Evolutionary conservation across 2,329 filamentous ascomycete genomes (phyloP).

Genomic region (Aspergillus sp.): DNA sequence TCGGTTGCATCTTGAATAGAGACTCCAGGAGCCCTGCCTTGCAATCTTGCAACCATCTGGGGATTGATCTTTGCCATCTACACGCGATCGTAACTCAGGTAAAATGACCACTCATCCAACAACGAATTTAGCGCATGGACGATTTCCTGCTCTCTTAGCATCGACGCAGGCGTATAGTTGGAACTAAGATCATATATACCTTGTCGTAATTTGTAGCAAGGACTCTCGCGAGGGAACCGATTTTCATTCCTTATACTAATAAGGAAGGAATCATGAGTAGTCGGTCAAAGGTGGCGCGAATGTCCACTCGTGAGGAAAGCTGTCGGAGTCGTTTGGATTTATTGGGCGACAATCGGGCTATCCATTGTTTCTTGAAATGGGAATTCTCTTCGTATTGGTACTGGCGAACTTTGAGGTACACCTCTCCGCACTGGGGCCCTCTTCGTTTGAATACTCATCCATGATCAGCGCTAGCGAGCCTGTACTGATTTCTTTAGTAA

Average conservation of each 20-base stretch:
- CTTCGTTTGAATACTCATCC: slow-evolving; percentile 24
- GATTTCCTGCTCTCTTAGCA: slow-evolving; percentile 18
- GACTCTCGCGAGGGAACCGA: slow-evolving; percentile 17
- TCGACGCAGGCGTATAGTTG: neutral
- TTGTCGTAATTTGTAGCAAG: slow-evolving; percentile 17
- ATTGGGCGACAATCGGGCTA: slow-evolving; percentile 16
- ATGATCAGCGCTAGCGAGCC: slow-evolving; percentile 13
- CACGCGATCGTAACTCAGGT: slow-evolving; percentile 3
- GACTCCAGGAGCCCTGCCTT: slow-evolving; percentile 20
- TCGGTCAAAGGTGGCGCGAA: slow-evolving; percentile 32
- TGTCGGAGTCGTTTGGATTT: slow-evolving; percentile 17
- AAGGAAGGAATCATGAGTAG: slow-evolving; percentile 29
- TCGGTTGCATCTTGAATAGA: slow-evolving; percentile 8
- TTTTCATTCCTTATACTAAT: slow-evolving; percentile 12
- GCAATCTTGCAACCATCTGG: slow-evolving; percentile 18
- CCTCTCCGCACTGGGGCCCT: slow-evolving; percentile 18
- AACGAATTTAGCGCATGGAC: slow-evolving; percentile 18
- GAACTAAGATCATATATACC: slow-evolving; percentile 2
- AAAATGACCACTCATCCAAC: slow-evolving; percentile 15
- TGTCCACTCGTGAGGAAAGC: slow-evolving; percentile 15
- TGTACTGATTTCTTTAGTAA: slow-evolving; percentile 17
- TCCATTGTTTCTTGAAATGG: slow-evolving; percentile 17
- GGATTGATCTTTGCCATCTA: slow-evolving; percentile 20
- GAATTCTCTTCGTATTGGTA: slow-evolving; percentile 22
- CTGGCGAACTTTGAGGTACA: slow-evolving; percentile 24